phyloP scores from a whole-genome alignment of 306 rosid species.

The Cicer cuneatum region DNA sequence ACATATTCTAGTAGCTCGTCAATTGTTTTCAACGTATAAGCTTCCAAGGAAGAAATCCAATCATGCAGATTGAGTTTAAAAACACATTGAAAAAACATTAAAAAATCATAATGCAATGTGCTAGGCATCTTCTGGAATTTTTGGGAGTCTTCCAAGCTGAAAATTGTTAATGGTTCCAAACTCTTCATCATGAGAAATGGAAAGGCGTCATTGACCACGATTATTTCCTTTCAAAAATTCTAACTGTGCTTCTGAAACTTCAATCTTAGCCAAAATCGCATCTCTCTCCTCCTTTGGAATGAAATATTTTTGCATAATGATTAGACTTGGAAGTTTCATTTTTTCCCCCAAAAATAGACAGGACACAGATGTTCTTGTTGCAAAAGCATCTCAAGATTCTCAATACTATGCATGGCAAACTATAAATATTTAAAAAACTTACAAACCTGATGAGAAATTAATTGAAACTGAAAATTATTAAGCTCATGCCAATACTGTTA shows the following conservation, averaged over 20 bases:
- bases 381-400: slow-evolving; percentile 31
- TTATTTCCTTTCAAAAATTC: slow-evolving; percentile 90
- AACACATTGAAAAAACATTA: slow-evolving; percentile 6
- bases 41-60: background rate
- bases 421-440: slow-evolving; percentile 15
- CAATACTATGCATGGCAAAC: background rate
- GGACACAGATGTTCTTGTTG: slow-evolving; percentile 26
- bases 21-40: slow-evolving; percentile 33
- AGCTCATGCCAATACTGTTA: slow-evolving; percentile 84
- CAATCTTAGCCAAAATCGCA: slow-evolving; percentile 88
- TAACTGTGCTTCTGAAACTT: slow-evolving; percentile 96
- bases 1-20: slow-evolving; percentile 17
- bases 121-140: slow-evolving; percentile 72
- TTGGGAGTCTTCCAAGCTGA: slow-evolving; percentile 96
- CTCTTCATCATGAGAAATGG: slow-evolving; percentile 98
- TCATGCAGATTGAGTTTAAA: background rate
- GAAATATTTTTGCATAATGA: slow-evolving; percentile 34
- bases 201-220: slow-evolving; percentile 93
- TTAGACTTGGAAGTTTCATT: background rate
- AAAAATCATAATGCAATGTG: slow-evolving; percentile 36
- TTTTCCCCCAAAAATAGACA: background rate
- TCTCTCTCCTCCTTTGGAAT: slow-evolving; percentile 94
- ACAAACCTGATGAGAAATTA: slow-evolving; percentile 86
- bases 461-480: slow-evolving; percentile 93
- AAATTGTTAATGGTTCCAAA: slow-evolving; percentile 95